Base-by-base conservation (phyloP, 116 monocot genomes). In the Cymodocea nodosa region DNA sequence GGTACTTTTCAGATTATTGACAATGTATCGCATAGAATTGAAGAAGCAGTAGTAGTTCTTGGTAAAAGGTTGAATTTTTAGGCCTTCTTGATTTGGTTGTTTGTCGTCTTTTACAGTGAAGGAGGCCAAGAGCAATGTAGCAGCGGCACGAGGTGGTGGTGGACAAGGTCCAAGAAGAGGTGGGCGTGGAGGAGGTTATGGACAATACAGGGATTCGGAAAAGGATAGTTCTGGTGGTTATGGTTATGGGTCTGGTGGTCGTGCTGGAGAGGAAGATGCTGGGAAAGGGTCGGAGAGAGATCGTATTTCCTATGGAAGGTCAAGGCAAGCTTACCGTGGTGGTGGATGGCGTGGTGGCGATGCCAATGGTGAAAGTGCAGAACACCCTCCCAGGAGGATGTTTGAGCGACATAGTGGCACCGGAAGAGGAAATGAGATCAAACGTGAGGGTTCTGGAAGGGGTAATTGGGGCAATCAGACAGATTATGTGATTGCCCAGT, bases 341-440 rank as follows among this genome's bases (percentile, higher is more conserved):
- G n/a, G 83, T 50, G 74, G 74, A 35, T 71, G 78, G 5, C 74
- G 83, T 22, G 86, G 90, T 65, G 89, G 83, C 11, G 73, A 59
- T 68, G 70, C 70, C 30, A 72, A 77, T 49, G 77, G 71, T 5
- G 78, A 77, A 19, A 83, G 75, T 16, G 63, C 50, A 39, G 81
- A 74, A 14, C 76, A 73, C 15, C 72, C 73, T 2, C 80, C 56
- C 16, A 73, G 88, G 51, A 87, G 92, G 51, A 13, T 61, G 10
- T 79, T 73, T 75, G 97, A 98, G 69, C 79, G 97, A 2, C 92
- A 74, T 22, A 98, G 98, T 69, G 98, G 98, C 2, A 98, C 92
- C 6, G 98, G 92, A 0, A 88, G 83, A 52, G 86, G 92, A 0
- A 75, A 73, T 79, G 98, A 92, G 66, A 48, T 89, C 73, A 91